Base-by-base conservation (phyloP, 2,329 filamentous ascomycete genomes). In the Diaporthe capsici region DNA sequence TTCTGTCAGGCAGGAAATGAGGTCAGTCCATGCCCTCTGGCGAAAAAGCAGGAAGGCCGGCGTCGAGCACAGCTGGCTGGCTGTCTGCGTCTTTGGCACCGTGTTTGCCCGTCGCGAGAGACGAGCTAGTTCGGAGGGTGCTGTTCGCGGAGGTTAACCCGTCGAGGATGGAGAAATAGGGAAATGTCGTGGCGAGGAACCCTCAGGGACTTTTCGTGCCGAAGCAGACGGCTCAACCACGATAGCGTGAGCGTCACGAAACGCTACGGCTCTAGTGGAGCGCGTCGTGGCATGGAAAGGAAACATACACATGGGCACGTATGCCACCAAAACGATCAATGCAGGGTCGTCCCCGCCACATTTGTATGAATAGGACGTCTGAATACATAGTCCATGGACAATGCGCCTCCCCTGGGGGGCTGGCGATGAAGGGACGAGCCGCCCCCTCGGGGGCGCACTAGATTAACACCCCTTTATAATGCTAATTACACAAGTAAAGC, bases 401-500 rank as follows among this genome's bases (percentile, higher is more conserved):
- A 31, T 39, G 49, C 49, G 65, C 22, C 49, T 42, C 49, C 49
- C 4, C n/a, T 1, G 25, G 15, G 49, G 65, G 60, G 57, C 20
- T 22, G 22, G 49, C 49, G 31, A 39, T 34, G 44, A 68, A 68
- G 28, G 17, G 34, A 70, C 42, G 34, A 47, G 25, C 34, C 17
- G n/a, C 47, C 47, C 5, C 9, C 47, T 25, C 9, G 13, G 42
- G 9, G 61, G 58, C 47, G 49, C 25, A n/a, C 61, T 51, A 55
- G 25, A 57, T 73, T 47, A 25, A 20, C 22, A 22, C 34, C 22
- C 65, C 49, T 37, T 28, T 22, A 49, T 73, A 73, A 55, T 65
- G 60, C 47, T 65, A 65, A 73, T 57, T 28, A 65, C 49, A 47
- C 37, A 31, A 44, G 47, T 65, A 65, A 61, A 15, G 10, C 15